Evolutionary conservation across 148 eudicot genomes (phyloP), one percentile per base, ranked within the genome.

Genomic region (Rhododendron ferrugineum): DNA sequence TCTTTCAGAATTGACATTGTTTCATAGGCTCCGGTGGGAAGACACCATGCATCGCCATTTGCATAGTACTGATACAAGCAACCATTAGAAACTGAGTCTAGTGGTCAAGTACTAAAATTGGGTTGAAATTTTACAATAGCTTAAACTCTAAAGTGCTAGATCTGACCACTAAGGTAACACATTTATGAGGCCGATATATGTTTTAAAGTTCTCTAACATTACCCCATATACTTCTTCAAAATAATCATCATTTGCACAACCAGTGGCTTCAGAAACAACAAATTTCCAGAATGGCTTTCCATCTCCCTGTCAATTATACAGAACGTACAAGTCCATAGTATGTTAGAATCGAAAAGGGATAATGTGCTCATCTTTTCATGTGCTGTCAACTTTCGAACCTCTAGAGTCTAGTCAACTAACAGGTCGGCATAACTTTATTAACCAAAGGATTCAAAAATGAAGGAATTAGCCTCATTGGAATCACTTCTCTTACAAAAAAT

Each of bases 151-250:
- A 22, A 58, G 54, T 36, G 52, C 52, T 68, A 86, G 75, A 60
- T 18, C 68, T 50, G 68, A 72, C 11, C 46, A 20, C 30, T 11
- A 34, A 20, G 30, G 58, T 14, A 74, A 32, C 26, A 54, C 70
- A 36, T 26, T 34, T 84, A 26, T 32, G 26, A 22, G 42, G 18
- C 64, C 7, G 0, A 82, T 26, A 52, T 32, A 16, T 32, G 28
- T 75, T 37, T 56, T 37, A n/a, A 86, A 18, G 74, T 10, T 8
- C 81, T 32, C n/a, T n/a, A 82, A 5, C 14, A 84, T 82, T 81
- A 95, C 99, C 98, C 91, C 91, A 70, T 97, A 97, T 36, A 97
- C 96, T 92, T 97, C 99, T 85, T 97, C 95, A 87, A 97, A 97
- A 83, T 97, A 97, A 82, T 90, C 82, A 54, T 89, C 94, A 88